Percentiles rank a stretch among this genome's conserved stretches.
Evolutionary conservation across 495 filamentous ascomycete genomes (phyloP).

Genomic region (Penicillium mononematosum): DNA sequence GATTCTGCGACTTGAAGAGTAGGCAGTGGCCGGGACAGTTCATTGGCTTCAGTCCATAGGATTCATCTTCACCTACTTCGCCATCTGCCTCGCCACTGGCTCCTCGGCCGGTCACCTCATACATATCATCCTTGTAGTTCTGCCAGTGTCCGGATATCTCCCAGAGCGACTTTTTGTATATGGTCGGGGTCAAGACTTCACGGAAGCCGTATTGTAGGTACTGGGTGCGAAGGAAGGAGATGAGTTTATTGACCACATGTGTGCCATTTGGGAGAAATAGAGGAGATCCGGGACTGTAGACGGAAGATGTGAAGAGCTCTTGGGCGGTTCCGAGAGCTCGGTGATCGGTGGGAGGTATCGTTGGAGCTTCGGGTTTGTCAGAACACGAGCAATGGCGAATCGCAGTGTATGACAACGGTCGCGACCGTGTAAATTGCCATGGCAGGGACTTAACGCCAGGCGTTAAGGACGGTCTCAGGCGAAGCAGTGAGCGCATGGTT

Average conservation of each 20-base stretch:
- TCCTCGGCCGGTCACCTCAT: constrained; percentile 69
- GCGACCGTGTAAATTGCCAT: constrained; percentile 16
- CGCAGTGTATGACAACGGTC: constrained; percentile 37
- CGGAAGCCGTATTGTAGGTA: constrained; percentile 86
- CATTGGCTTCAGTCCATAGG: constrained; percentile 94
- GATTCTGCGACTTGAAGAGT: constrained; percentile 69
- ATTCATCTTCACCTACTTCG: constrained; percentile 62
- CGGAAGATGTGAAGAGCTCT: constrained; percentile 73
- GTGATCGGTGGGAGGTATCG: constrained; percentile 55
- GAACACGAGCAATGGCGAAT: constrained; percentile 41
- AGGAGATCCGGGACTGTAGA: constrained; percentile 83
- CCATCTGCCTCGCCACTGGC: constrained; percentile 46
- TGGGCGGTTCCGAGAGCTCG: constrained; percentile 68
- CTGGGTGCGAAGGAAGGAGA: constrained; percentile 80
- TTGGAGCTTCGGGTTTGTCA: constrained; percentile 29
- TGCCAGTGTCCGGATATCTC: constrained; percentile 87
- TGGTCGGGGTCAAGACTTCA: constrained; percentile 89
- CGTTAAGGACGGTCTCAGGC: constrained; percentile 21
- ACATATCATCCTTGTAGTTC: constrained; percentile 96
- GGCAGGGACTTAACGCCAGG: constrained; percentile 7
- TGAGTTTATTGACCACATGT: constrained; percentile 81
- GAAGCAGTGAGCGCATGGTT: constrained; percentile 32
- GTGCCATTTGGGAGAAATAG: constrained; percentile 86
- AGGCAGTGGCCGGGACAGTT: constrained; percentile 95
- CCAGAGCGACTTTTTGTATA: constrained; percentile 92